Base-by-base conservation (phyloP, 177 flowering plant species). In the Viscum album region DNA sequence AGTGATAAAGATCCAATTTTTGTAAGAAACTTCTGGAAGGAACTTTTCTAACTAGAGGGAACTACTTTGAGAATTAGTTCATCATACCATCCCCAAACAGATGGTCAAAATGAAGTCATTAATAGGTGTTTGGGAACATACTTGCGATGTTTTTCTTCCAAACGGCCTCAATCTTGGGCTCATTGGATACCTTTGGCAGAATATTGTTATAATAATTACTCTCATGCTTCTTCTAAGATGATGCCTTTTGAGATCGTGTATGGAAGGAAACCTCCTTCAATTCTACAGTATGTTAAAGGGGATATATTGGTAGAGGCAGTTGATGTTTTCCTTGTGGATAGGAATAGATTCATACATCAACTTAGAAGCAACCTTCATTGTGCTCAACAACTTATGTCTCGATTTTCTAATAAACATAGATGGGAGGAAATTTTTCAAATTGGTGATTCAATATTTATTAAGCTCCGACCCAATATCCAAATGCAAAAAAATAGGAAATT, bases 1-100 rank as follows among this genome's bases (percentile, higher is more conserved):
- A 34, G 64, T 28, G 71, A 73, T 33, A 68, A 68, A n/a, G 68
- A 72, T 41, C 64, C 60, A 1, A 31, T 72, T 1, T 72, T 72
- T 24, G 21, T 31, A 0, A 72, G 78, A 8, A n/a, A 35, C 4
- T 65, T 65, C 6, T 64, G 65, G 65, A 61, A 30, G 65, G 65
- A 61, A 31, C 31, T 61, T 16, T 31, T 61, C 35, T 0, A 31
- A 21, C 36, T 34, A 17, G 24, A 33, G 15, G 67, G 67, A 7
- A 35, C 16, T 23, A 11, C 11, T 21, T 16, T 65, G 13, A 7
- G 11, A 0, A 2, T 35, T 0, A 26, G 4, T 23, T 21, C 67
- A 24, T 6, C 45, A 2, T 65, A 35, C 45, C 67, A 65, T n/a
- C 67, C 41, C 6, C 67, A 65, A 33, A 63, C 36, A 2, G 35